Conservation (phyloP, 352 stramenopile species). For the Phytophthora tentaculata region DNA sequence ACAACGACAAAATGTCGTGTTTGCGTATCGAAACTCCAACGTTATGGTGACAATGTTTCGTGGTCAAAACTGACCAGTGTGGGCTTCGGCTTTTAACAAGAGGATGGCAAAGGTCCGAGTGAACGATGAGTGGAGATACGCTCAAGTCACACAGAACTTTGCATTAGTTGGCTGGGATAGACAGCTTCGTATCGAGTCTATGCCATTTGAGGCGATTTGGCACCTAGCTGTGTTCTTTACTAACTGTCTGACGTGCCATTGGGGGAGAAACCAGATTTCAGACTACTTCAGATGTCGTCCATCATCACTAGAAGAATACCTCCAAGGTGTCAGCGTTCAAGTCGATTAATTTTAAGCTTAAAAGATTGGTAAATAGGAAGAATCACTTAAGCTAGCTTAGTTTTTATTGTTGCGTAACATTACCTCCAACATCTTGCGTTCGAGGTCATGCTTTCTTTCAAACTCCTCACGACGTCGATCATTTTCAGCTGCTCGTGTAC, state of each 20-base stretch:
- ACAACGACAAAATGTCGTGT: background rate
- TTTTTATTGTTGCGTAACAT: background rate
- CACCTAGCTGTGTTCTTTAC: background rate
- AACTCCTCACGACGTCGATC: background rate
- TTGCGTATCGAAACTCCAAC: background rate
- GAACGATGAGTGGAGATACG: background rate
- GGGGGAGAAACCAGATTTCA: background rate
- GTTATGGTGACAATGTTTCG: constrained; percentile 1
- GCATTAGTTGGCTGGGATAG: background rate
- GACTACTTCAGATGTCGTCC: background rate
- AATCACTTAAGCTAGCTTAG: too few species aligned
- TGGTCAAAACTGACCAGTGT: background rate
- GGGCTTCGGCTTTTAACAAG: background rate
- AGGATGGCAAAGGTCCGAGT: background rate
- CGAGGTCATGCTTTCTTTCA: background rate
- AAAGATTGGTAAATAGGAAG: background rate
- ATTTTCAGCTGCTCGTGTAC: background rate
- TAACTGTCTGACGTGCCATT: background rate
- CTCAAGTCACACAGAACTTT: background rate
- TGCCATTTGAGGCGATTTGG: background rate
- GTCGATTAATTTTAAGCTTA: background rate
- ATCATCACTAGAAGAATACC: background rate
- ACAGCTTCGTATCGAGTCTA: background rate
- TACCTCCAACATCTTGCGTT: background rate
- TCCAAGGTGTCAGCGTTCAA: background rate